Percentiles rank a stretch among this genome's conserved stretches.
Evolutionary conservation across 441 rosid species (phyloP).

Genomic region (Corymbia citriodora): DNA sequence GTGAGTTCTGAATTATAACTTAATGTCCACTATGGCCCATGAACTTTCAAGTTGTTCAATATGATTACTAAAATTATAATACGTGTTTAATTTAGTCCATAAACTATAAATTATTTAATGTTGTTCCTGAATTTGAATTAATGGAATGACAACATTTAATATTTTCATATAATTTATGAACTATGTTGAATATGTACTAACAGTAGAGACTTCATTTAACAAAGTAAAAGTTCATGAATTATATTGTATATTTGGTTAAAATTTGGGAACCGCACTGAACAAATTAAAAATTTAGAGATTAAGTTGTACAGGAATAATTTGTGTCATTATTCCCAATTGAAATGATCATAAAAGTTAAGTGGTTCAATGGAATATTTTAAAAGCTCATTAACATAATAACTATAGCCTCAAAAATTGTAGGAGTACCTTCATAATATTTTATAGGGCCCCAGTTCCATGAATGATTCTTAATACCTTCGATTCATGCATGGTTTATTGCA

Average conservation of each 20-base stretch:
- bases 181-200: too few relatives aligned
- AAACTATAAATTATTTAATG: too few relatives aligned
- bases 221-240: too few relatives aligned
- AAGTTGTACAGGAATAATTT: too few relatives aligned
- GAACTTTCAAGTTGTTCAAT: too few relatives aligned
- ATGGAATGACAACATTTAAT: rapidly evolving
- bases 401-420: background rate
- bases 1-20: rapidly evolving
- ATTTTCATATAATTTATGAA: background rate
- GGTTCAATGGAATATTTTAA: background rate
- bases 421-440: background rate
- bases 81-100: too few relatives aligned
- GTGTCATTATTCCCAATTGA: background rate
- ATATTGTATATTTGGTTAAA: too few relatives aligned
- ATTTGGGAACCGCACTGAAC: too few relatives aligned
- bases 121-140: rapidly evolving
- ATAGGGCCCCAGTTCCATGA: background rate
- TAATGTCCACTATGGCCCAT: rapidly evolving
- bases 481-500: background rate
- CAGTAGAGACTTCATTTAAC: too few relatives aligned
- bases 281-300: too few relatives aligned
- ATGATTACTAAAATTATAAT: too few relatives aligned
- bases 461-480: background rate
- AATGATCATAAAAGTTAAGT: background rate
- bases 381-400: background rate